Evolutionary conservation across 2,329 filamentous ascomycete genomes (phyloP).

Genomic region (Colletotrichum salicis): DNA sequence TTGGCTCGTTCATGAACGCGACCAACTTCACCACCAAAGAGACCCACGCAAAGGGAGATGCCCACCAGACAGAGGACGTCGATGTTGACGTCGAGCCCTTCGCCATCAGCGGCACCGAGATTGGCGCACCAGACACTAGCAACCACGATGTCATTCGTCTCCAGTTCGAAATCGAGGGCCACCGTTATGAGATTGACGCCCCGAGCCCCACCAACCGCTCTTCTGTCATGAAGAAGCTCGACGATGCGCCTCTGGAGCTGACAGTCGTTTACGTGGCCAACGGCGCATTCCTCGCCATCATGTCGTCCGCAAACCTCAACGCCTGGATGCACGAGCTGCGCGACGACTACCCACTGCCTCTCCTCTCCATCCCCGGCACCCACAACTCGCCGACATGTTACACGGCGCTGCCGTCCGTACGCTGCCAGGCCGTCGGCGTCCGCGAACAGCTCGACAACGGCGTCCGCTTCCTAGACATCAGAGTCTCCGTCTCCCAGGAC

Average conservation of each 20-base stretch:
- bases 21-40: slow-evolving; percentile 46
- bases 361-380: slow-evolving; percentile 91
- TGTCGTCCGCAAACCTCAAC: slow-evolving; percentile 75
- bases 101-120: slow-evolving; percentile 69
- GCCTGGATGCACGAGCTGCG: slow-evolving; percentile 85
- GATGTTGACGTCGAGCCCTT: slow-evolving; percentile 76
- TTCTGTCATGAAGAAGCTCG: slow-evolving; percentile 68
- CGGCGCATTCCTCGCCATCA: slow-evolving; percentile 69
- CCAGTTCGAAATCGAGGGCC: slow-evolving; percentile 73
- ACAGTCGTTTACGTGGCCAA: slow-evolving; percentile 73
- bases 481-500: slow-evolving; percentile 67
- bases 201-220: slow-evolving; percentile 71
- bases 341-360: slow-evolving; percentile 77
- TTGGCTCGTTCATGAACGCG: slow-evolving; percentile 57
- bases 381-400: slow-evolving; percentile 93
- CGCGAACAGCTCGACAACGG: slow-evolving; percentile 86
- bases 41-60: slow-evolving; percentile 62
- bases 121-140: slow-evolving; percentile 67
- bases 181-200: slow-evolving; percentile 78
- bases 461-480: slow-evolving; percentile 92
- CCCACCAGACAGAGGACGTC: slow-evolving; percentile 70
- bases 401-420: slow-evolving; percentile 87
- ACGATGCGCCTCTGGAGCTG: slow-evolving; percentile 64
- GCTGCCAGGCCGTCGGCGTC: slow-evolving; percentile 86
- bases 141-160: slow-evolving; percentile 76